Conservation (phyloP, 176 grass and related monocot species). For the Musa troglodytarum region DNA sequence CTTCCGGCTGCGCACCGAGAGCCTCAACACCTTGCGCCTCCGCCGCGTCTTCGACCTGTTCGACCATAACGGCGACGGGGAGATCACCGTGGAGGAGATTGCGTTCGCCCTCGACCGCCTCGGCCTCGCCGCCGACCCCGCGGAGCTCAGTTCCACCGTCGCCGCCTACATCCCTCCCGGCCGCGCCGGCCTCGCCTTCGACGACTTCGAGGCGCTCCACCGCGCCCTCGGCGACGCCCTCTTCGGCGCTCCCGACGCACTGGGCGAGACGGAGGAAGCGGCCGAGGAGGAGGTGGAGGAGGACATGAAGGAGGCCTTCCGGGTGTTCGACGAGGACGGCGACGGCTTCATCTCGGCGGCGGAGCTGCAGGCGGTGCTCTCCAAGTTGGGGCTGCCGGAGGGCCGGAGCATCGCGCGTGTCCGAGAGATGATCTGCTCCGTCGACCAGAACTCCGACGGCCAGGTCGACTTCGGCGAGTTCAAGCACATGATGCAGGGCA, state of each 20-base stretch:
- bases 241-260: conserved; percentile 32
- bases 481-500: conserved; percentile 92
- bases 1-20: conserved; percentile 89
- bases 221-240: conserved; percentile 66
- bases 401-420: conserved; percentile 53
- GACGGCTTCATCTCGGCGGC: conserved; percentile 82
- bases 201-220: conserved; percentile 78
- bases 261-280: not conserved
- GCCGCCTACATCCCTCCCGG: conserved; percentile 56
- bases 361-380: conserved; percentile 85
- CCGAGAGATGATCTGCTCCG: conserved; percentile 87
- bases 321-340: conserved; percentile 88
- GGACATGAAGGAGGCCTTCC: conserved; percentile 94
- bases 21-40: conserved; percentile 80
- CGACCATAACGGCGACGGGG: conserved; percentile 86
- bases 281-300: conserved; percentile 34
- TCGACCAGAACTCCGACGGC: conserved; percentile 66
- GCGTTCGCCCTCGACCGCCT: conserved; percentile 65
- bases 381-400: conserved; percentile 76
- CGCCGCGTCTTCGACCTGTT: conserved; percentile 92
- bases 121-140: conserved; percentile 61
- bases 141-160: conserved; percentile 44
- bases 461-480: conserved; percentile 89
- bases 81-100: conserved; percentile 86
- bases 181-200: conserved; percentile 50